Percentiles rank a stretch among this genome's conserved stretches.
Evolutionary conservation across 139 green algal species (phyloP).

Genomic region (Medakamo hakoo): DNA sequence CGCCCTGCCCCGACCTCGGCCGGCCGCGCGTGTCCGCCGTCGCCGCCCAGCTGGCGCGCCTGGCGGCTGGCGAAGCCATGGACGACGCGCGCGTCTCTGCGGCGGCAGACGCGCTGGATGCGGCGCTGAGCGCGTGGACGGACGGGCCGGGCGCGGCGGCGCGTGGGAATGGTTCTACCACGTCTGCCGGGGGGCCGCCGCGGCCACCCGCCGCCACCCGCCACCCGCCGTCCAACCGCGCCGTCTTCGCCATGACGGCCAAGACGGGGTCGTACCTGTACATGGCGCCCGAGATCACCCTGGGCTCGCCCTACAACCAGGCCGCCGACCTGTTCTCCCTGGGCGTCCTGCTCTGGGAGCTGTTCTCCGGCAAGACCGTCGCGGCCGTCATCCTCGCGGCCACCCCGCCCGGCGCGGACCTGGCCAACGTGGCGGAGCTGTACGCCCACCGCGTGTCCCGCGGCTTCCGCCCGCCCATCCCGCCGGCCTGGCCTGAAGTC

Average conservation of each 20-base stretch:
- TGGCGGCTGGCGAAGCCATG: not conserved
- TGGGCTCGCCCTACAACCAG: constrained; percentile 8
- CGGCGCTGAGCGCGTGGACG: not conserved
- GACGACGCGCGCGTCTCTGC: not conserved
- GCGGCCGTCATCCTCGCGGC: not conserved
- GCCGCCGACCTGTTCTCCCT: constrained; percentile 4
- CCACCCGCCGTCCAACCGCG: not conserved
- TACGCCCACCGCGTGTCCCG: not conserved
- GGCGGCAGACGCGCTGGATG: not conserved
- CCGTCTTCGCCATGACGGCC: constrained; percentile 6
- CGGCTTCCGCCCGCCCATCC: not conserved
- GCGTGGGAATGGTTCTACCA: not conserved
- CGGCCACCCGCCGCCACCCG: not conserved
- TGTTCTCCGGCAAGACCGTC: not conserved
- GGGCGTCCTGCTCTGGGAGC: not conserved
- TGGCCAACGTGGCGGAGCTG: not conserved
- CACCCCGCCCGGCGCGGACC: not conserved
- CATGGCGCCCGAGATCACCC: constrained; percentile 13
- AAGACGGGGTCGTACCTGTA: constrained; percentile 11
- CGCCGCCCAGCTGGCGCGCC: not conserved
- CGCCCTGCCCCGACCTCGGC: no score
- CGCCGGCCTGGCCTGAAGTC: not conserved
- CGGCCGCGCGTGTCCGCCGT: not conserved
- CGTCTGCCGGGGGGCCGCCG: no score
- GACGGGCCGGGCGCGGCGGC: no score